Conservation (phyloP, 2,329 filamentous ascomycete species). For the Alternaria tenuissima region DNA sequence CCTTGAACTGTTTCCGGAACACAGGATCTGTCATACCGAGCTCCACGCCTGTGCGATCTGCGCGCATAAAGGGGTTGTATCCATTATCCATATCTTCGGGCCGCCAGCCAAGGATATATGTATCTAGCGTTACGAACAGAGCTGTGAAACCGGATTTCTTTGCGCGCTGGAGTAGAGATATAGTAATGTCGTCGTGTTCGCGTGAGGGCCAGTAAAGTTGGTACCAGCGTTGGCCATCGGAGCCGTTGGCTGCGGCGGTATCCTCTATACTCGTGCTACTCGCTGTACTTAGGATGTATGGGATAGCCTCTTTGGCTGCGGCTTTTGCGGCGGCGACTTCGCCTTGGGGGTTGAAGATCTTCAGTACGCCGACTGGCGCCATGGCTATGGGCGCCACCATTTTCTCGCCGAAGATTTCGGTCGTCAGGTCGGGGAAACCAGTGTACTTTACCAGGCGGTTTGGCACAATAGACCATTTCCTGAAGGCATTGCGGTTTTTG, state of each 20-base stretch:
- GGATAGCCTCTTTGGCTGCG: constrained; percentile 67
- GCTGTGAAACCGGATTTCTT: constrained; percentile 67
- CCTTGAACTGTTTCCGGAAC: constrained; percentile 66
- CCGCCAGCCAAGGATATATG: constrained; percentile 71
- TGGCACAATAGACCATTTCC: constrained; percentile 36
- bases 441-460: constrained; percentile 21
- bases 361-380: constrained; percentile 72
- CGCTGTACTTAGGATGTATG: constrained; percentile 72
- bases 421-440: constrained; percentile 21
- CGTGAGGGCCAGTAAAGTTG: constrained; percentile 77
- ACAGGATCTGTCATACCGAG: constrained; percentile 73
- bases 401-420: constrained; percentile 50
- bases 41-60: constrained; percentile 60
- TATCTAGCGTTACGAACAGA: constrained; percentile 76
- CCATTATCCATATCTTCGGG: constrained; percentile 71
- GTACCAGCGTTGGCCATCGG: constrained; percentile 67
- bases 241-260: constrained; percentile 63
- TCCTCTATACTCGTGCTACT: constrained; percentile 69
- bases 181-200: constrained; percentile 67
- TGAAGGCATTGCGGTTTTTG: constrained; percentile 40
- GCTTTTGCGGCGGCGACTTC: constrained; percentile 68
- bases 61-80: constrained; percentile 41
- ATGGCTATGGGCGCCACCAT: constrained; percentile 64
- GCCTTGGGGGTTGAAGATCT: constrained; percentile 70
- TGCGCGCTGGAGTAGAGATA: constrained; percentile 68